Evolutionary conservation across 1,284 basidiomycete genomes (phyloP), one percentile per base, ranked within the genome.

Genomic region (Leccinum angustisporum): DNA sequence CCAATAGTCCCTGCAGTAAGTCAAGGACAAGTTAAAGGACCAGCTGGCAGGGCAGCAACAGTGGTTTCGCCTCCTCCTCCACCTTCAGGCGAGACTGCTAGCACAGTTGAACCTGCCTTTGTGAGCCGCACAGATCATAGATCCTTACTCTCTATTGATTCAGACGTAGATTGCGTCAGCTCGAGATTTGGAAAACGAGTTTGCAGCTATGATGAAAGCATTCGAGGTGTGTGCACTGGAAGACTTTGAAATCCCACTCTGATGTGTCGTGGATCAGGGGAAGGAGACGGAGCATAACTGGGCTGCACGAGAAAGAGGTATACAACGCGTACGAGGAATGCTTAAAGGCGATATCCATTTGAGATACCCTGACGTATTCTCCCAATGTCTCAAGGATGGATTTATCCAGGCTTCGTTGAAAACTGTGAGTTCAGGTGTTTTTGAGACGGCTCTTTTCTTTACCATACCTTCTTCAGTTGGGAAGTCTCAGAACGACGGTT

Each of bases 231-330:
- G 72, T 57, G 5, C n/a, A 13, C 9, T 51, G 33, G 40, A 51
- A 11, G 55, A 58, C 60, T 18, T 50, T 50, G 54, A 63, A 31
- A 10, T 57, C 9, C 25, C 13, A 14, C 25, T 56, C 61, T 62
- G 58, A 60, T 62, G 55, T 52, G 61, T 61, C 38, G 63, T 65
- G 65, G 21, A 30, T 54, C 65, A 95, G 87, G 95, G 95, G 16
- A 97, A 88, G 77, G 97, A 99, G 78, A 94, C 92, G 0, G 97
- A 99, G 72, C 93, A 97, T 68, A 99, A 99, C 71, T 99, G 97
- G 97, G 83, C 86, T 50, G 79, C 82, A 27, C 85, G 97, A 64
- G 97, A 99, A 66, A 86, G 84, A 64, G 83, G 90, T 13, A 82
- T 98, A 62, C 81, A 87, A 54, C 84, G 87, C 16, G 87, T 99